Conservation (phyloP, 2,329 filamentous ascomycete species). For the Calonectria montana region DNA sequence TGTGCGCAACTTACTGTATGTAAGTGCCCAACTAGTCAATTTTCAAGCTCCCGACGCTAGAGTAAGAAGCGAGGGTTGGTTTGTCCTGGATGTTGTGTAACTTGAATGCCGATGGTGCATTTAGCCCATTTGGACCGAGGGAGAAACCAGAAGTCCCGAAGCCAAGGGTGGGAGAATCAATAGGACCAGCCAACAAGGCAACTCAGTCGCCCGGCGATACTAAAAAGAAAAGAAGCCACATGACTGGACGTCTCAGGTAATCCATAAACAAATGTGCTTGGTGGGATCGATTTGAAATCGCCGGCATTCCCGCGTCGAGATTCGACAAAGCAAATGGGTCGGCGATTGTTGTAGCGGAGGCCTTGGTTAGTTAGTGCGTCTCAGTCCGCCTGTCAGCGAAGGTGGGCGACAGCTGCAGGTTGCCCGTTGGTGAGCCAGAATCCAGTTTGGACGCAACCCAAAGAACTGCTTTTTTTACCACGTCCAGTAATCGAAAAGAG, state of each 20-base stretch:
- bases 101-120: slow-evolving; percentile 1
- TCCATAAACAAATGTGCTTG: background rate
- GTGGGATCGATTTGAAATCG: background rate
- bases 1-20: slow-evolving; percentile 5
- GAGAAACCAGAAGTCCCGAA: background rate
- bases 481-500: background rate
- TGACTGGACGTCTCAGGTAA: background rate
- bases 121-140: background rate
- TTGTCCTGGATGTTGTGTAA: background rate
- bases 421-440: slow-evolving; percentile 14
- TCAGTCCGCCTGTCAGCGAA: slow-evolving; percentile 12
- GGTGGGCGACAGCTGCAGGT: slow-evolving; percentile 14
- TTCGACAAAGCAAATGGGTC: slow-evolving; percentile 5
- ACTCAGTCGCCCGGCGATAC: background rate
- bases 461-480: slow-evolving; percentile 12
- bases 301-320: background rate
- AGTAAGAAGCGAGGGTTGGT: background rate
- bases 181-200: background rate
- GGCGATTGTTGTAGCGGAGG: slow-evolving; percentile 6
- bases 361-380: slow-evolving; percentile 4
- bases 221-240: background rate
- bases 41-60: background rate
- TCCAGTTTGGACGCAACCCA: slow-evolving; percentile 13
- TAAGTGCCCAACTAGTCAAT: background rate
- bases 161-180: too few relatives aligned